Percentiles rank a stretch among this genome's conserved stretches.
Evolutionary conservation across 2,329 filamentous ascomycete genomes (phyloP).

Genomic region (Fusarium sp.): DNA sequence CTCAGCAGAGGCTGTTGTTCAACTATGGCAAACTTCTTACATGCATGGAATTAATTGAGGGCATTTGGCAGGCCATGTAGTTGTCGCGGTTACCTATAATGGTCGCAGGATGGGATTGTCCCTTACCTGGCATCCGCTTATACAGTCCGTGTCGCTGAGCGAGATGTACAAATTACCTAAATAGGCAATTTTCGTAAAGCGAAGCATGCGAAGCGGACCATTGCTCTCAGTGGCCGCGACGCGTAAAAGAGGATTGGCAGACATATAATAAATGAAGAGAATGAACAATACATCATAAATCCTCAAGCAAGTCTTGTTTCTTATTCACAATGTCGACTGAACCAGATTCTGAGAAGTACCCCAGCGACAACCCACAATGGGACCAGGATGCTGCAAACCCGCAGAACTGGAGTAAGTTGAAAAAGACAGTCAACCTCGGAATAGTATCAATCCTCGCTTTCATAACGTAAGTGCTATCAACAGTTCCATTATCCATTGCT

Average conservation of each 20-base stretch:
- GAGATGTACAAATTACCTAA: background rate
- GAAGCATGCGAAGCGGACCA: background rate
- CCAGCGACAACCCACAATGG: background rate
- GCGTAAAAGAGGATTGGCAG: no score
- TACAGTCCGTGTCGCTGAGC: constrained; percentile 4
- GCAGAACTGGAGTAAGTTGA: constrained; percentile 16
- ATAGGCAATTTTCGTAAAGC: constrained; percentile 10
- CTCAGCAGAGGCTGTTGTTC: no score
- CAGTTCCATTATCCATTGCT: background rate
- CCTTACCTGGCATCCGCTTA: no score
- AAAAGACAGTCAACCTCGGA: constrained; percentile 2
- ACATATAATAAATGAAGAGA: no score
- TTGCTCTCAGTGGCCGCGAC: no score
- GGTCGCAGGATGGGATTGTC: no score
- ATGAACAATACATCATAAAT: no score
- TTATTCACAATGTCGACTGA: background rate
- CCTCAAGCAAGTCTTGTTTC: background rate
- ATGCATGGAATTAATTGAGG: no score
- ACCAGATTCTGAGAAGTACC: constrained; percentile 10
- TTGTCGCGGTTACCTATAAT: no score
- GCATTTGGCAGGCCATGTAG: no score
- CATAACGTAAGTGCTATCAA: constrained; percentile 5
- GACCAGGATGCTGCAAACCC: constrained; percentile 6
- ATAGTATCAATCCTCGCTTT: constrained; percentile 16
- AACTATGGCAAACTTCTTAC: no score